Conservation (phyloP, 2,329 filamentous ascomycete genomes). For the Emergomyces orientalis region DNA sequence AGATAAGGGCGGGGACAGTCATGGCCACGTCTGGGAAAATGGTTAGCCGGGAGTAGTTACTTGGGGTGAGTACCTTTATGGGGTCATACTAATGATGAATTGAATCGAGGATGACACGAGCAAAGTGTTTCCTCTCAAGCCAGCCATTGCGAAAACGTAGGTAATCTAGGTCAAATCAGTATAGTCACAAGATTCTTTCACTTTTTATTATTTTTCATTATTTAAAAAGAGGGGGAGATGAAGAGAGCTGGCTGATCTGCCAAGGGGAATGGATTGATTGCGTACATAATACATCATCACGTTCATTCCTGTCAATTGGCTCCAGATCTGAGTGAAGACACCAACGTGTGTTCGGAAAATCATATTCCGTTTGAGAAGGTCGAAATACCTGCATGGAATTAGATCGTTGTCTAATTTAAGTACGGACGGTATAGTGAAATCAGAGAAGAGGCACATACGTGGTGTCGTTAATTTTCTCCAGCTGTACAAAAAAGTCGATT, state of each 20-base stretch:
- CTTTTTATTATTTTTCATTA: no score
- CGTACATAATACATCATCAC: conserved; percentile 53
- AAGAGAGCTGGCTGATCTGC: neutral
- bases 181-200: no score
- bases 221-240: neutral
- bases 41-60: neutral
- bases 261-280: conserved; percentile 31
- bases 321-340: conserved; percentile 48
- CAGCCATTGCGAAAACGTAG: conserved; percentile 10
- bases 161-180: conserved; percentile 15
- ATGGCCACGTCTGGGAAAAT: conserved; percentile 40
- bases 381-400: conserved; percentile 55
- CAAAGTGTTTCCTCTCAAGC: conserved; percentile 28
- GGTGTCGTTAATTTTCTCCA: conserved; percentile 41
- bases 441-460: conserved; percentile 34
- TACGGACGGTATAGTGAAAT: conserved; percentile 47
- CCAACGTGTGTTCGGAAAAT: conserved; percentile 57
- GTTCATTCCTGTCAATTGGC: conserved; percentile 49
- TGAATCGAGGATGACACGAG: conserved; percentile 49
- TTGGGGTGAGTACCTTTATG: neutral
- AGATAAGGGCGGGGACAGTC: conserved; percentile 42
- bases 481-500: conserved; percentile 29
- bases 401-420: conserved; percentile 51
- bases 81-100: conserved; percentile 38
- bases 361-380: conserved; percentile 62